A percentile compares a stretch with the other conserved stretches of the same genome.
phyloP scores from a whole-genome alignment of 371 early-diverging fungal species.

The Mucor piriformis region DNA sequence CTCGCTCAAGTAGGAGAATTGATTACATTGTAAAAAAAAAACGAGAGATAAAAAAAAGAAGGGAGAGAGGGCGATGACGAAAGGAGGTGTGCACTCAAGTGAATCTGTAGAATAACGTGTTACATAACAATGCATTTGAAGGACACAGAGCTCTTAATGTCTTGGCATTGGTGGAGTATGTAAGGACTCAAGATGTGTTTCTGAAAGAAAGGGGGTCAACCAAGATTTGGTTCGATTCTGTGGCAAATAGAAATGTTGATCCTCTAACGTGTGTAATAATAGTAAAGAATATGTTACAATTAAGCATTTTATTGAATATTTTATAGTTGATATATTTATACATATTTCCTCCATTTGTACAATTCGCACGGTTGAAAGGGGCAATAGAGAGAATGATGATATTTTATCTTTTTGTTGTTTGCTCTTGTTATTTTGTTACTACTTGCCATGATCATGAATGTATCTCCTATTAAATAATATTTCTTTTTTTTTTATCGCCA shows the following conservation, averaged over 20 bases:
- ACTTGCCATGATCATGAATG: neutral
- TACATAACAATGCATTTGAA: neutral
- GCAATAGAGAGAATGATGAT: neutral
- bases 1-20: neutral
- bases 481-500: neutral
- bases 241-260: too few relatives aligned
- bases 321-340: constrained; percentile 4
- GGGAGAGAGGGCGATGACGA: neutral
- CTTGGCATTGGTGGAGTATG: constrained; percentile 2
- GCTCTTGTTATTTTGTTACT: neutral
- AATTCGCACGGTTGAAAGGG: constrained; percentile 4
- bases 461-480: neutral
- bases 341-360: constrained; percentile 6
- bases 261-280: too few relatives aligned
- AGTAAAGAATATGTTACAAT: neutral
- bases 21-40: neutral
- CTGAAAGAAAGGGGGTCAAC: neutral
- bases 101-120: neutral
- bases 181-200: neutral
- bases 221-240: too few relatives aligned
- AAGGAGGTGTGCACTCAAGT: neutral
- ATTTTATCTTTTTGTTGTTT: neutral
- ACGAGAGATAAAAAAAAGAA: neutral
- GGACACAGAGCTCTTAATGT: neutral
- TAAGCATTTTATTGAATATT: neutral